Evolutionary conservation across 2,329 filamentous ascomycete species (phyloP).

Genomic region (Pseudocercospora crystallina): DNA sequence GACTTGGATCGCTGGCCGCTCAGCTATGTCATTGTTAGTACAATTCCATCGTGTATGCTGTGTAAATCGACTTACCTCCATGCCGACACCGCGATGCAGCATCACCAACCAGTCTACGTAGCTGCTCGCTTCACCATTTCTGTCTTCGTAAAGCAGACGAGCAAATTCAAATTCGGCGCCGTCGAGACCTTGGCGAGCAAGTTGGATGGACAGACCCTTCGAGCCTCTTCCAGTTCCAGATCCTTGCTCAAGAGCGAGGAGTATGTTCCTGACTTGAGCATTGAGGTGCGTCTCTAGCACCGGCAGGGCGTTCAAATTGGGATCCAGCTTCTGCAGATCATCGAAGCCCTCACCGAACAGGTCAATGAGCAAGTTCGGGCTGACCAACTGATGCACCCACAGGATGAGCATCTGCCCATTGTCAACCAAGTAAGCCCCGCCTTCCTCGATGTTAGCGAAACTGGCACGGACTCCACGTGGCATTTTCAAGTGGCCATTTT

Average conservation of each 20-base stretch:
- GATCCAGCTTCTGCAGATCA: slow-evolving; percentile 73
- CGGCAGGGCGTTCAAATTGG: slow-evolving; percentile 76
- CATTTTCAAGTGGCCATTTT: slow-evolving; percentile 82
- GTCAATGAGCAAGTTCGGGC: slow-evolving; percentile 84
- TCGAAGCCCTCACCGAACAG: slow-evolving; percentile 78
- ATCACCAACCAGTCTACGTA: slow-evolving; percentile 99
- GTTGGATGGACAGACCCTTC: slow-evolving; percentile 84
- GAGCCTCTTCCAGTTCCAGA: slow-evolving; percentile 23
- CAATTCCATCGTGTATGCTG: background rate
- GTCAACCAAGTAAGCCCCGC: slow-evolving; percentile 90
- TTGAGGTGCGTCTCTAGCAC: slow-evolving; percentile 89
- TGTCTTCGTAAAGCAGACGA: slow-evolving; percentile 82
- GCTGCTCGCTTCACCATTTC: slow-evolving; percentile 95
- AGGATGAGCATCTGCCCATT: slow-evolving; percentile 90
- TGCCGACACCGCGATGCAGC: slow-evolving; percentile 86
- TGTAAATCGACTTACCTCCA: slow-evolving; percentile 58
- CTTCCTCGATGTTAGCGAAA: slow-evolving; percentile 85
- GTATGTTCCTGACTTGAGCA: slow-evolving; percentile 88
- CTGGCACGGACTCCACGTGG: slow-evolving; percentile 78
- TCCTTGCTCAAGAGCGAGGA: slow-evolving; percentile 83
- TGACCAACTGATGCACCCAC: slow-evolving; percentile 91
- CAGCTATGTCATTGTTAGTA: slow-evolving; percentile 25
- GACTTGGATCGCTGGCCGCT: slow-evolving; percentile 33
- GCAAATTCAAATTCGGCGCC: slow-evolving; percentile 97
- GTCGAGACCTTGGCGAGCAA: slow-evolving; percentile 88